Base-by-base conservation (phyloP, 345 rosid species). In the Salix dunnii region DNA sequence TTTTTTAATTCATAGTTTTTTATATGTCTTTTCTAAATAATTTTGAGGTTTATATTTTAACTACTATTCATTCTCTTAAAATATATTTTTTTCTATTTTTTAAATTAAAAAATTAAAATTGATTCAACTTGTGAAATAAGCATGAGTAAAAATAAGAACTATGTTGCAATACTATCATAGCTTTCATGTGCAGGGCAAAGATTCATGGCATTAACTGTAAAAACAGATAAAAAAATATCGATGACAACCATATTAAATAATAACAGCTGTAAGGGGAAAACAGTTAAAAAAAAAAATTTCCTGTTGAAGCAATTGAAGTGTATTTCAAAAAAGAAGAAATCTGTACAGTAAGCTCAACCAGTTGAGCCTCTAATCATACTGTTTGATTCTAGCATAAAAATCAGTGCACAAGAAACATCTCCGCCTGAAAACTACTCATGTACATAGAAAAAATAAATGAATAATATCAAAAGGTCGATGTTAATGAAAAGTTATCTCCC, bases 401-500 rank as follows among this genome's bases (percentile, higher is more conserved):
- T 1, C 38, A 63, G 18, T 5, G 36, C 33, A 16, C 38, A 17
- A 49, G 55, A 16, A 5, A 17, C 20, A 48, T 38, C 72, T 51
- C 46, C 20, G 51, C 43, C 62, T 49, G 40, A 21, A 20, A 23
- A 51, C 71, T 70, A 43, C 36, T 35, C 36, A 35, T 35, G 7
- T 35, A 35, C 36, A 48, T 27, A 23, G 3, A 48, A 31, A 74
- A 74, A 49, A 21, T 36, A 36, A 65, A 66, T 8, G 40, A 72
- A 40, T 78, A 76, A 40, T 78, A 76, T 40, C 38, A 66, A 43
- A 11, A 9, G n/a, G 35, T 77, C 4, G 27, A 63, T 28, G 68
- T 60, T 18, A 76, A 23, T 62, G 9, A 18, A 40, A 2, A 43
- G 48, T 14, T 28, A 71, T 67, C 61, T 30, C 23, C 67, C 58